Conservation (phyloP, 2,329 filamentous ascomycete species). For the Diaporthe aspalathi region DNA sequence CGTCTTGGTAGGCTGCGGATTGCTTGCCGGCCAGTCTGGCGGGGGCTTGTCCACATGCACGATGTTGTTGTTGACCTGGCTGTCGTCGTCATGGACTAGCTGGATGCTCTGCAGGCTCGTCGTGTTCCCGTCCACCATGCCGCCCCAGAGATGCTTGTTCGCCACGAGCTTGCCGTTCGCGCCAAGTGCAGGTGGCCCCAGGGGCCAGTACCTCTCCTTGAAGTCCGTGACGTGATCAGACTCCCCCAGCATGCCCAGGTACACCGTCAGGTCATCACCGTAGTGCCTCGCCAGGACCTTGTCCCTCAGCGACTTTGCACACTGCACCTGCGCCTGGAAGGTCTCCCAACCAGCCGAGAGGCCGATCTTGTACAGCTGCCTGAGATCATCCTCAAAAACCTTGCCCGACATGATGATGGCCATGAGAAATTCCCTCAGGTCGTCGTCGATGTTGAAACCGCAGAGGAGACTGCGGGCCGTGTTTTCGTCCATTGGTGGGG, state of each 20-base stretch:
- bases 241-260: constrained; percentile 29
- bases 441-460: constrained; percentile 48
- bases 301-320: constrained; percentile 46
- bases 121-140: constrained; percentile 13
- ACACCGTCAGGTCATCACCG: constrained; percentile 27
- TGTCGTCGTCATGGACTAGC: constrained; percentile 28
- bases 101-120: constrained; percentile 31
- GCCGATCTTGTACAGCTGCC: constrained; percentile 44
- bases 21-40: constrained; percentile 13
- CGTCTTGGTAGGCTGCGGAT: constrained; percentile 45
- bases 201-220: constrained; percentile 30
- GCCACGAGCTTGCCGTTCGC: constrained; percentile 6
- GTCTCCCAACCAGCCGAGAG: constrained; percentile 49
- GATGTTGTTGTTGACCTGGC: constrained; percentile 48
- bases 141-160: constrained; percentile 14
- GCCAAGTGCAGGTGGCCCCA: constrained; percentile 23
- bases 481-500: constrained; percentile 25
- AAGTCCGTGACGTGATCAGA: constrained; percentile 11
- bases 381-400: constrained; percentile 44
- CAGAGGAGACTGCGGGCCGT: constrained; percentile 44
- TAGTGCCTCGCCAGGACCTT: constrained; percentile 39
- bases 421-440: constrained; percentile 45
- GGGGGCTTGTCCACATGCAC: constrained; percentile 41
- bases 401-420: constrained; percentile 44
- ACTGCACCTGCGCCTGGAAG: constrained; percentile 49